A percentile compares a stretch with the other conserved stretches of the same genome.
phyloP scores from a whole-genome alignment of 768 basidiomycete species.

The Lyophyllum shimeji region DNA sequence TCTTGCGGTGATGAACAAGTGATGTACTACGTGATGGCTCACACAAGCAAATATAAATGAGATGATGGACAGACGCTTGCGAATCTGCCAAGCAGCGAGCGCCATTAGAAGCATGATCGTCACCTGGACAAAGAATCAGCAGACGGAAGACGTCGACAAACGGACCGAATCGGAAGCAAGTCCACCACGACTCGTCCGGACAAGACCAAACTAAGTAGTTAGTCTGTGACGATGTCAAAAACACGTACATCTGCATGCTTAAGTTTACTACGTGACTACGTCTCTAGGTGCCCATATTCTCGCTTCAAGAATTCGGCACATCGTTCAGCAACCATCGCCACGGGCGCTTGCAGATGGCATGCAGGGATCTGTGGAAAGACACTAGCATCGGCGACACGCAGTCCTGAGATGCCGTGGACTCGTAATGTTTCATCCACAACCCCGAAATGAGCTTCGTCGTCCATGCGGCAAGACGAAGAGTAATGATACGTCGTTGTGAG shows the following conservation, averaged over 20 bases:
- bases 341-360: conserved; percentile 15
- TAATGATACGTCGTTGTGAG: conserved; percentile 33
- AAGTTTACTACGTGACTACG: background rate
- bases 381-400: conserved; percentile 21
- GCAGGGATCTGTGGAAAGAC: conserved; percentile 19
- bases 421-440: conserved; percentile 23
- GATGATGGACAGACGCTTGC: too few species aligned
- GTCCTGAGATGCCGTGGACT: conserved; percentile 19
- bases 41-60: too few species aligned
- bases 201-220: background rate
- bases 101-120: too few species aligned
- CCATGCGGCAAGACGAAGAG: conserved; percentile 36
- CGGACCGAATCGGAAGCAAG: too few species aligned
- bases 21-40: too few species aligned
- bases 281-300: background rate
- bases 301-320: conserved; percentile 14
- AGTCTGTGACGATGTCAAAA: too few species aligned
- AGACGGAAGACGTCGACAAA: too few species aligned
- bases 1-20: too few species aligned
- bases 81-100: too few species aligned
- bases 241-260: background rate
- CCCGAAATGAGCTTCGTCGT: conserved; percentile 17
- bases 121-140: too few species aligned
- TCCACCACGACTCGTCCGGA: too few species aligned
- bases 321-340: conserved; percentile 20